Evolutionary conservation across 176 grass and related monocot species (phyloP), one percentile per base, ranked within the genome.

Genomic region (Pharus latifolius): DNA sequence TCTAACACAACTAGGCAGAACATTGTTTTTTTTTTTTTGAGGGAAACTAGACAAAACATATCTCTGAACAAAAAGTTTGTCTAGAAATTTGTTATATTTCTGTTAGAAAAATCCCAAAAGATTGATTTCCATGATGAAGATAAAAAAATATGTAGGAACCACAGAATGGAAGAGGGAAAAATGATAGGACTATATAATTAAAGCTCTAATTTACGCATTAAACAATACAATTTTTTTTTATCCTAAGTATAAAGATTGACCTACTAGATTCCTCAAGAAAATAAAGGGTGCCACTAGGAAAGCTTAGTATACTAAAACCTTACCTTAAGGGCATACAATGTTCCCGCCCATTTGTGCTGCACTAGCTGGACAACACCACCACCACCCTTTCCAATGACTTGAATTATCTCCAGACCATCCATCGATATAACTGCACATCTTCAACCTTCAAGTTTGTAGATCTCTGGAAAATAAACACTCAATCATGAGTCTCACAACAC

Each of bases 311-410:
- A 37, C 17, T 16, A 13, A 18, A 28, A 62, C 52, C n/a, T 67
- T 90, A 98, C 94, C 89, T 98, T 98, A 60, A 98, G 80, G 17
- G 94, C 94, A 83, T 81, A 98, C 26, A 85, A 78, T 70, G 87
- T 98, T 26, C 81, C 87, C 20, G 82, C 80, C 94, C 89, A 90
- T 80, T 98, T 98, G 75, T 98, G 94, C 41, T 42, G 84, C 58
- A 98, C 94, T 32, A 98, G 78, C 60, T 93, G 94, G 48, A 98
- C 94, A 26, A 91, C 66, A 28, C 94, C 89, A 45, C 94, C 94
- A 49, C 94, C 93, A 62, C 94, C 94, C 86, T 90, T 98, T 42
- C 94, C 94, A 40, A 93, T 98, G 58, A 98, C 84, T 87, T 98
- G 91, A 63, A 98, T 88, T 52, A 88, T 75, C 67, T 98, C 89